Evolutionary conservation across 257 asterid genomes (phyloP).

Genomic region (Solanum pinnatisectum): DNA sequence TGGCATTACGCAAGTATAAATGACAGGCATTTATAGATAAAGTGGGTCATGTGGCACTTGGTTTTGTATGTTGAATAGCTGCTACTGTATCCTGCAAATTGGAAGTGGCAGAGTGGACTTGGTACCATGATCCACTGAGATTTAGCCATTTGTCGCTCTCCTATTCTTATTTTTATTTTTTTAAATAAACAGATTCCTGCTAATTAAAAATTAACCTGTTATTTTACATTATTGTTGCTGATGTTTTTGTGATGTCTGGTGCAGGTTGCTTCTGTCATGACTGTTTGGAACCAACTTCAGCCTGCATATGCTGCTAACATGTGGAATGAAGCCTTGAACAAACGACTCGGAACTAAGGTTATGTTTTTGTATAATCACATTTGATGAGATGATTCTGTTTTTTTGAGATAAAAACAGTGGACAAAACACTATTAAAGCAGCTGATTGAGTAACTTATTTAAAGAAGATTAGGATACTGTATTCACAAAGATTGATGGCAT

Average conservation of each 20-base stretch:
- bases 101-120: background rate
- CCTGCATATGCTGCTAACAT: conserved; percentile 79
- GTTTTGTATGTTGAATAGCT: background rate
- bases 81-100: background rate
- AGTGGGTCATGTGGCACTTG: background rate
- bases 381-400: background rate
- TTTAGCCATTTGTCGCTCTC: background rate
- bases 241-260: conserved; percentile 4
- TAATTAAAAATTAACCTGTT: background rate
- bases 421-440: background rate
- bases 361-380: background rate
- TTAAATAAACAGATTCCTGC: background rate
- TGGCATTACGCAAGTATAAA: background rate
- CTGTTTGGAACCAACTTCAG: conserved; percentile 70
- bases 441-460: background rate
- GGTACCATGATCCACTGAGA: background rate
- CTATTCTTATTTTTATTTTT: background rate
- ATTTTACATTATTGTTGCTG: background rate
- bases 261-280: conserved; percentile 91
- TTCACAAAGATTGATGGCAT: background rate
- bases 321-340: conserved; percentile 96
- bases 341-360: conserved; percentile 87
- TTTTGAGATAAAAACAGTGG: background rate
- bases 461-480: background rate
- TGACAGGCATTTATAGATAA: background rate